Evolutionary conservation across 352 stramenopile species (phyloP), one percentile per base, ranked within the genome.

Genomic region (Phytophthora sojae): DNA sequence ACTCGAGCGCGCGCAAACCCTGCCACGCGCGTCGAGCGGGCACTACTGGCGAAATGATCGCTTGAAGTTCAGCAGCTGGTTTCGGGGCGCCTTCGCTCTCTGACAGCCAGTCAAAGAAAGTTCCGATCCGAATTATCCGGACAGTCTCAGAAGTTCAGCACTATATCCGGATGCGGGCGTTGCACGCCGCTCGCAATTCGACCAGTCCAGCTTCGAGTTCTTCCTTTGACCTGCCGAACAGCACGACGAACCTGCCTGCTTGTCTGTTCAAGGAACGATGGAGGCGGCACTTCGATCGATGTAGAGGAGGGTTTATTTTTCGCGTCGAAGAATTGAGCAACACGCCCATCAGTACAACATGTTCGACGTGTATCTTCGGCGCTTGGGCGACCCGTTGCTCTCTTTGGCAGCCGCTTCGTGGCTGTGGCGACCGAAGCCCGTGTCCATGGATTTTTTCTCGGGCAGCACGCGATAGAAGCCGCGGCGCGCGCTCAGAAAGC

Each of bases 381-480:
- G 73, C 60, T 80, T 80, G 32, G 73, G 73, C 35, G 73, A 80
- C 44, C 73, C 73, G 35, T 65, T 63, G 45, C n/a, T 57, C 60
- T 80, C 73, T 12, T 74, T 59, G 8, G 8, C 17, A 8, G 11
- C 5, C 29, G 17, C 12, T 11, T 69, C 54, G 55, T 45, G 47
- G 50, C 44, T 47, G 4, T 21, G 21, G 15, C 39, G 61, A 44
- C 45, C 9, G 2, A 61, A 37, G 37, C 26, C 56, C 25, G 50
- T 59, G 25, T 77, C 73, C n/a, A 76, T 49, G 25, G 64, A 35
- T 30, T 85, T 58, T 35, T 79, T 61, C 17, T 83, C 56, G 8
- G 80, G 76, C 32, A 89, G 30, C 50, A 73, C 67, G 9, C 51
- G 73, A 60, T 77, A 78, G 62, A 88, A 88, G 21, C 82, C 80